Evolutionary conservation across 257 asterid species (phyloP), one percentile per base, ranked within the genome.

Genomic region (Solanum okadae): DNA sequence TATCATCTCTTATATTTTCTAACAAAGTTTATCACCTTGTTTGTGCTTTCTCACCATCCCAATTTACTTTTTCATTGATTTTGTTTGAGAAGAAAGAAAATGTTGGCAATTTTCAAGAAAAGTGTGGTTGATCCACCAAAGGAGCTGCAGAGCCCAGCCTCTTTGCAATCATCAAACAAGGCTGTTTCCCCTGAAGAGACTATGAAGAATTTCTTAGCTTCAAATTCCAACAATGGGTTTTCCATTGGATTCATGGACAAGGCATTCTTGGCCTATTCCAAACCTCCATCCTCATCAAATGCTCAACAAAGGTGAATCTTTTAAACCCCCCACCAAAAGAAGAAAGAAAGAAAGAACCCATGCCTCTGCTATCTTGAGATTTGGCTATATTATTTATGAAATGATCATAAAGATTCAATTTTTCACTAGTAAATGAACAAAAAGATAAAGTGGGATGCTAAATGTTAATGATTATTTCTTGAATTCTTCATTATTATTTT

Each of bases 61-160:
- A 59, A 56, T 59, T 59, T 59, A 8, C 25, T 75, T 82, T 18
- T 85, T 84, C 87, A 73, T 68, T 82, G 46, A 79, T 38, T 44
- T 5, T 37, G 25, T 68, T 84, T 82, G 56, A 44, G 79, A 11
- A 61, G 25, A 14, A 44, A 27, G 27, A 92, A 91, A 90, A 96
- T 97, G 99, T 90, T 97, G 95, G 95, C 91, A 40, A 87, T 94
- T 52, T 97, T 97, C 95, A 94, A 92, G 92, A 94, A 93, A 34
- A 96, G 93, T 42, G 90, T 97, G 88, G 91, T 95, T 72, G 92
- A 92, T 88, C 95, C 99, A 75, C 99, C 99, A 18, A 84, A 92
- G 85, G 99, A 97, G 88, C 90, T 97, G 86, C 93, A 94, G 37
- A 93, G 98, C 91, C 95, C 96, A 20, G 96, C 92, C n/a, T 87